phyloP scores from a whole-genome alignment of 495 filamentous ascomycete genomes.

The Penicillium lagena region DNA sequence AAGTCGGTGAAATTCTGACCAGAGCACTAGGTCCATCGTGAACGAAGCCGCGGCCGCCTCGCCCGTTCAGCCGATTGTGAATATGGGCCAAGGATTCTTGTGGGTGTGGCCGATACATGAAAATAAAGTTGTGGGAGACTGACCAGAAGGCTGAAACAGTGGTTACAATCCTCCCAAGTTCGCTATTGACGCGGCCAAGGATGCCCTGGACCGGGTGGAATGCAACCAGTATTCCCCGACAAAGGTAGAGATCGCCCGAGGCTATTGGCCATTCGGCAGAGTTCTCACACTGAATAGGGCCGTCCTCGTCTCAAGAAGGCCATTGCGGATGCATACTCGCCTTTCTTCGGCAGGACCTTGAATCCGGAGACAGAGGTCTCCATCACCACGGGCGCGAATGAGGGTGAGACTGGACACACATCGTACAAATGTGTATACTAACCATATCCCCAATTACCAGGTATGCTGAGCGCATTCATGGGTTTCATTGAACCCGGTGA shows the following conservation, averaged over 20 bases:
- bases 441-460: not conserved
- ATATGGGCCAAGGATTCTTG: constrained; percentile 97
- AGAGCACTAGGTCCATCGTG: constrained; percentile 71
- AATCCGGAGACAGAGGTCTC: constrained; percentile 88
- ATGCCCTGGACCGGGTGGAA: constrained; percentile 84
- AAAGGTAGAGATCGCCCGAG: constrained; percentile 42
- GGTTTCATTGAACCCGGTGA: constrained; percentile 90
- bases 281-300: constrained; percentile 43
- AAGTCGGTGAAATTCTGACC: not conserved
- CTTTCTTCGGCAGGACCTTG: constrained; percentile 70
- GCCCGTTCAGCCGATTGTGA: constrained; percentile 84
- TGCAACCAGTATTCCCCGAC: constrained; percentile 99
- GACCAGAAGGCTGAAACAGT: constrained; percentile 21
- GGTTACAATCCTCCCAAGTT: constrained; percentile 95
- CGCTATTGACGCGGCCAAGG: constrained; percentile 84
- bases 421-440: not conserved
- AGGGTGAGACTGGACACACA: constrained; percentile 47
- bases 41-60: constrained; percentile 86
- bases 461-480: constrained; percentile 95
- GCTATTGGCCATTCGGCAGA: not conserved
- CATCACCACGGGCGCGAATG: constrained; percentile 94
- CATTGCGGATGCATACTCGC: constrained; percentile 82
- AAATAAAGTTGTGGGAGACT: not conserved
- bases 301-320: constrained; percentile 86
- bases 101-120: constrained; percentile 21